Percentiles rank a stretch among this genome's conserved stretches.
These are phyloP conservation scores for Aspergillus heteromorphus DNA, from an alignment of 495 filamentous ascomycete genomes.

Conservation along the genomic window DNA sequence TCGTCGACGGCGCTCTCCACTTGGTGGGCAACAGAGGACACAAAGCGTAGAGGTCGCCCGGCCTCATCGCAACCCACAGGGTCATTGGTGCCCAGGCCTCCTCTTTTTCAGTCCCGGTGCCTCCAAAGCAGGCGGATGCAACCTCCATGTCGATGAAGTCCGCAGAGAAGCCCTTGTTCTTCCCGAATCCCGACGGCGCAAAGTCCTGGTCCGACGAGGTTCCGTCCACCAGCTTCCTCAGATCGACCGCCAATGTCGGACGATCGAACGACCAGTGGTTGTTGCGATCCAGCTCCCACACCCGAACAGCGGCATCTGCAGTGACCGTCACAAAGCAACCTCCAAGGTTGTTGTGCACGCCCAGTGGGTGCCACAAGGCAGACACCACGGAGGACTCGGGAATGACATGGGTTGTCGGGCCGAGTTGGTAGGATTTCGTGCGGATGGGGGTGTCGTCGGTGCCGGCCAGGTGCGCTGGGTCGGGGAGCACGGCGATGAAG, in stretches of 20 bases:
- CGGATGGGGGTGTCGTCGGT: constrained; percentile 60
- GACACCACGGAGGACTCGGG: constrained; percentile 71
- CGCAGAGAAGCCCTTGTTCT: constrained; percentile 75
- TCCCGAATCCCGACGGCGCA: constrained; percentile 59
- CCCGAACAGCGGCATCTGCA: constrained; percentile 72
- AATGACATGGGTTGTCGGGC: constrained; percentile 82
- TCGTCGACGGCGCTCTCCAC: constrained; percentile 71
- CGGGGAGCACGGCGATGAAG: constrained; percentile 73
- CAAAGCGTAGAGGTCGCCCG: constrained; percentile 84
- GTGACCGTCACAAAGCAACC: constrained; percentile 76
- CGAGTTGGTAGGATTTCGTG: constrained; percentile 76
- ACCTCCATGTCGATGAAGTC: constrained; percentile 84
- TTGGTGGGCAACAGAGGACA: constrained; percentile 78
- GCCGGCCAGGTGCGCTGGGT: constrained; percentile 63
- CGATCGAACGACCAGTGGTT: constrained; percentile 80
- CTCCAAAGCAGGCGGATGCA: constrained; percentile 76
- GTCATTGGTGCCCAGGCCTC: constrained; percentile 89
- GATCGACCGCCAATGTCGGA: constrained; percentile 73
- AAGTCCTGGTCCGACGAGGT: constrained; percentile 72
- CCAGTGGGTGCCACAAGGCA: constrained; percentile 82
- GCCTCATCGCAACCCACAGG: constrained; percentile 82
- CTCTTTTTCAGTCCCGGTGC: constrained; percentile 55
- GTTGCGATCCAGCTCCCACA: constrained; percentile 78
- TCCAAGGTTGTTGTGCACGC: constrained; percentile 53
- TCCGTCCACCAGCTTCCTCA: constrained; percentile 76